phyloP scores from a whole-genome alignment of 768 basidiomycete genomes.

The Phylloporus arenicola region DNA sequence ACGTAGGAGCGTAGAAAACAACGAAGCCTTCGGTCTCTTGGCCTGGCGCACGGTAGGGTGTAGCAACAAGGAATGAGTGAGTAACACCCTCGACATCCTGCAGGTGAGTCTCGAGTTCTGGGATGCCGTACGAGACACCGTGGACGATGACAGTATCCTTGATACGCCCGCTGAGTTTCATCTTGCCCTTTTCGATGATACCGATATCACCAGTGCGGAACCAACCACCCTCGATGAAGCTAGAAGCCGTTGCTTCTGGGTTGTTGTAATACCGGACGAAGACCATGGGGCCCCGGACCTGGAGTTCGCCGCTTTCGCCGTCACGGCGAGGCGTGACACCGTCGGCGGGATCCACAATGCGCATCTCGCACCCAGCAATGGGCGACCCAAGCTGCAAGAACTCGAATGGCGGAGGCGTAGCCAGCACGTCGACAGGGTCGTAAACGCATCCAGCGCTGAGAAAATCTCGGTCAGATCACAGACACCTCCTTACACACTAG shows the following conservation, averaged over 20 bases:
- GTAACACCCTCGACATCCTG: slow-evolving; percentile 3
- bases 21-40: too few species aligned
- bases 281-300: too few species aligned
- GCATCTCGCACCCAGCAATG: not conserved
- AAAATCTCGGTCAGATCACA: not conserved
- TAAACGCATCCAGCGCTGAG: not conserved
- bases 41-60: too few species aligned
- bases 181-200: not conserved
- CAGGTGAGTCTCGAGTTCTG: not conserved
- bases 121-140: too few species aligned
- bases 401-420: not conserved
- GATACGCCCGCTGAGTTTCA: too few species aligned
- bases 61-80: too few species aligned
- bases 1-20: too few species aligned
- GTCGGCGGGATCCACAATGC: not conserved
- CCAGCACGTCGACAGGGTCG: not conserved
- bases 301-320: not conserved
- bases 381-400: not conserved
- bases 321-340: not conserved
- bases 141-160: too few species aligned
- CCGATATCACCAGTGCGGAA: not conserved
- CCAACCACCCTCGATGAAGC: slow-evolving; percentile 1
- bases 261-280: too few species aligned
- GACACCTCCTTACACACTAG: too few species aligned
- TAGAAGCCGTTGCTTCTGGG: not conserved